A percentile compares a stretch with the other conserved stretches of the same genome.
Evolutionary conservation across 306 rosid species (phyloP).

Genomic region (Elaeagnus macrophylla): DNA sequence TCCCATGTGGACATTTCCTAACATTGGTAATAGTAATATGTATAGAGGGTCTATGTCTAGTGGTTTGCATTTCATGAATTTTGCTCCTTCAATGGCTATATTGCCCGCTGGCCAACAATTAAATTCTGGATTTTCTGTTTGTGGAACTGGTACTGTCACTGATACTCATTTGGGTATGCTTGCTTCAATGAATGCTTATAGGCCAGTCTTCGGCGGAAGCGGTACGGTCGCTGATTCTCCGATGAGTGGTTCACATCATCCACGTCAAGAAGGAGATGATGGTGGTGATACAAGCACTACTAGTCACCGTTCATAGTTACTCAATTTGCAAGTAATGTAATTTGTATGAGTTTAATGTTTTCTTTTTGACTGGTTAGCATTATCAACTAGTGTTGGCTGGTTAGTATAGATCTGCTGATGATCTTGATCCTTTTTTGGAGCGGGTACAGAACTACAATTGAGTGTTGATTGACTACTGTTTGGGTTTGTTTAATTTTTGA

Average conservation of each 20-base stretch:
- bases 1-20: conserved; percentile 80
- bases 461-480: too few relatives aligned
- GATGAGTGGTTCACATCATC: conserved; percentile 68
- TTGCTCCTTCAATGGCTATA: conserved; percentile 60
- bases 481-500: too few relatives aligned
- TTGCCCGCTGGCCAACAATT: conserved; percentile 65
- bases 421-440: too few relatives aligned
- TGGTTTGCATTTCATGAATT: conserved; percentile 90
- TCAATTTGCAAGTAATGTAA: too few relatives aligned
- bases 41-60: conserved; percentile 63
- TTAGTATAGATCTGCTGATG: too few relatives aligned
- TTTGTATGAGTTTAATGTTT: too few relatives aligned
- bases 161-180: conserved; percentile 69
- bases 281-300: conserved; percentile 36
- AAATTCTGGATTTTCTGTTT: conserved; percentile 17
- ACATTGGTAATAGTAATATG: conserved; percentile 48
- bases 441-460: too few relatives aligned
- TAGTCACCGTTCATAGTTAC: conserved; percentile 53
- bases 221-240: conserved; percentile 53
- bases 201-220: conserved; percentile 26
- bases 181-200: conserved; percentile 57
- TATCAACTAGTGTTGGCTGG: too few relatives aligned
- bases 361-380: too few relatives aligned
- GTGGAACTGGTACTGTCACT: conserved; percentile 17
- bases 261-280: conserved; percentile 33